Evolutionary conservation across 2,329 filamentous ascomycete genomes (phyloP), one percentile per base, ranked within the genome.

Genomic region (Cercospora sp.): DNA sequence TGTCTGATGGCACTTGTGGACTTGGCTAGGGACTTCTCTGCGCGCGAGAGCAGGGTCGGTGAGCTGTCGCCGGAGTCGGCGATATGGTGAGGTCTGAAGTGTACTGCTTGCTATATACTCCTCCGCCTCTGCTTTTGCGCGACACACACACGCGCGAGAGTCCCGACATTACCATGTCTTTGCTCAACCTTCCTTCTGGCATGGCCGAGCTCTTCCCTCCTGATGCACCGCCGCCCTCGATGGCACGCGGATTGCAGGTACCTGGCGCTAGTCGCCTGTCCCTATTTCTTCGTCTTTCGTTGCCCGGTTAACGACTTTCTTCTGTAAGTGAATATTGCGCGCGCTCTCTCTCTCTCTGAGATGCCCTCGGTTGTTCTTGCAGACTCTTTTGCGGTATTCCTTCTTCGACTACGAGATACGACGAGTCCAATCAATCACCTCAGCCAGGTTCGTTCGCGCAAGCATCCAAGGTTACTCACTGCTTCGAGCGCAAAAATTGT

Each of bases 21-120:
- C 48, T 58, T 28, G 33, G 51, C 61, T 58, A 18, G n/a, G 6
- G 23, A 26, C 45, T 31, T 10, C 10, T 57, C 28, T 26, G 1
- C 18, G 48, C 26, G 45, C 13, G 13, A 28, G 23, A 59, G 31
- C 33, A 64, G 51, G 62, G 53, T 20, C 31, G 51, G 31, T 30
- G 62, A 64, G 62, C n/a, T 20, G 36, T 33, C 30, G 62, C 62
- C 62, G 62, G n/a, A 64, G 53, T 64, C 62, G 62, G 62, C 62
- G 62, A 64, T 64, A 64, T 59, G 31, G 48, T 33, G 62, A 64
- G 62, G 31, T 28, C 62, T 30, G 62, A 64, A 64, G 62, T 64
- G 62, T 64, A 64, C 48, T 64, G 62, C 62, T 64, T 58, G 33
- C 62, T 64, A 64, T 64, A 64, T 59, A 64, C 62, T 55, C 62